phyloP scores from a whole-genome alignment of 495 filamentous ascomycete species.

The Antarctomyces pellizariae region DNA sequence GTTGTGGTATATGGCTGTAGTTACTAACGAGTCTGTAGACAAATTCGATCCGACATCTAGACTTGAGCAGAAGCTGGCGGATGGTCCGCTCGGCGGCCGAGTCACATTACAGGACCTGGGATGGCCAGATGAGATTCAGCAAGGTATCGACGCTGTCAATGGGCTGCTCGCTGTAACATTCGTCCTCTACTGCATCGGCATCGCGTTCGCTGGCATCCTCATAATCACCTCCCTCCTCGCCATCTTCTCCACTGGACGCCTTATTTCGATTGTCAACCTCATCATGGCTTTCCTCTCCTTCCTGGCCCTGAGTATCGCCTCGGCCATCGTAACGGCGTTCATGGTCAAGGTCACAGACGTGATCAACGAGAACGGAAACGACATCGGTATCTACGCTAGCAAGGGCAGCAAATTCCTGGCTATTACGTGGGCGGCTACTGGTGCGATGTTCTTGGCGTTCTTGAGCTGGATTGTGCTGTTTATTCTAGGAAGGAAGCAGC shows the following conservation, averaged over 20 bases:
- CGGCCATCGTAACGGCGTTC: constrained; percentile 37
- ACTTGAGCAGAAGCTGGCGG: constrained; percentile 27
- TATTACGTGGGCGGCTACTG: constrained; percentile 35
- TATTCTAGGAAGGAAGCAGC: constrained; percentile 4
- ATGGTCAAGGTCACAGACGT: constrained; percentile 29
- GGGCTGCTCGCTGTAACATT: constrained; percentile 27
- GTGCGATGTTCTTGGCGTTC: constrained; percentile 21
- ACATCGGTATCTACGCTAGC: constrained; percentile 26
- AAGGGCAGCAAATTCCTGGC: constrained; percentile 31
- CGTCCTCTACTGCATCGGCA: constrained; percentile 39
- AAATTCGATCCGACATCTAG: constrained; percentile 35
- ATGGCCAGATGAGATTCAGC: constrained; percentile 38
- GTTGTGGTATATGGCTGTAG: background rate
- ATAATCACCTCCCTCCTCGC: constrained; percentile 25
- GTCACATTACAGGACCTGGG: constrained; percentile 30
- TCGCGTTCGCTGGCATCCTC: constrained; percentile 29
- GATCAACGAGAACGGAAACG: constrained; percentile 32
- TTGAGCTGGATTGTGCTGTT: constrained; percentile 17
- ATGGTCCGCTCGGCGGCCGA: constrained; percentile 22
- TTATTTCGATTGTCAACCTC: constrained; percentile 19
- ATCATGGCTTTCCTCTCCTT: constrained; percentile 17
- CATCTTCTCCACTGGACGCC: constrained; percentile 16
- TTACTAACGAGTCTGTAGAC: constrained; percentile 7
- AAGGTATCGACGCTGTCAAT: constrained; percentile 30
- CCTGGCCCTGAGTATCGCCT: constrained; percentile 24